These are phyloP conservation scores for Geotrichum europaeum DNA, from an alignment of 1,139 yeast genomes.

Conservation along the genomic window DNA sequence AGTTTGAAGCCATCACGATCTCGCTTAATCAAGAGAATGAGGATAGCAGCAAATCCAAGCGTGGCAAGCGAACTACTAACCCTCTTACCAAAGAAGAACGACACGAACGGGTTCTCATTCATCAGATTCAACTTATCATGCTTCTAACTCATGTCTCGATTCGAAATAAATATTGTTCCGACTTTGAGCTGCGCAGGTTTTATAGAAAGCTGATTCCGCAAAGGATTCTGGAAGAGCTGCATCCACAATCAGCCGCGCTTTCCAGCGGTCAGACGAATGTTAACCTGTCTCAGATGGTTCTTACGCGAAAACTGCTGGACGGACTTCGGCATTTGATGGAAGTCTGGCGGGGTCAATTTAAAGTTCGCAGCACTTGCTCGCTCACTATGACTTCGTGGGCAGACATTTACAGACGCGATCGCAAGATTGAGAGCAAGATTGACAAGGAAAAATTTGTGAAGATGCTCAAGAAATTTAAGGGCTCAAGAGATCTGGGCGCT, in stretches of 20 bases:
- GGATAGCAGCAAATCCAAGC: background rate
- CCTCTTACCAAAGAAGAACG: slow-evolving; percentile 52
- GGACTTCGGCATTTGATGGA: slow-evolving; percentile 61
- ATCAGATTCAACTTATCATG: slow-evolving; percentile 51
- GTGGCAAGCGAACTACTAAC: slow-evolving; percentile 23
- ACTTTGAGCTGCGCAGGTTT: slow-evolving; percentile 35
- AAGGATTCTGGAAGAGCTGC: slow-evolving; percentile 42
- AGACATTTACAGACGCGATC: slow-evolving; percentile 38
- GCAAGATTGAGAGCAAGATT: slow-evolving; percentile 24
- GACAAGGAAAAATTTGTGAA: slow-evolving; percentile 24
- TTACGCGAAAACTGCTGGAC: slow-evolving; percentile 62
- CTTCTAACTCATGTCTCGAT: slow-evolving; percentile 60
- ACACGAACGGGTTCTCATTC: slow-evolving; percentile 46
- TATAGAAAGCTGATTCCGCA: slow-evolving; percentile 43
- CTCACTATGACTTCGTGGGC: slow-evolving; percentile 54
- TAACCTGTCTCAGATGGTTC: slow-evolving; percentile 13
- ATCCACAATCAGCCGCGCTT: slow-evolving; percentile 43
- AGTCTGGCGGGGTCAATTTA: slow-evolving; percentile 56
- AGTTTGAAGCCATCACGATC: slow-evolving; percentile 15
- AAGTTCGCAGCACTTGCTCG: slow-evolving; percentile 43
- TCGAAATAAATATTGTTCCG: slow-evolving; percentile 72
- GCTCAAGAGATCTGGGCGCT: slow-evolving; percentile 74
- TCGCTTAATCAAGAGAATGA: slow-evolving; percentile 13
- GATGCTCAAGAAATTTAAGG: slow-evolving; percentile 34
- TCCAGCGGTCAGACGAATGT: slow-evolving; percentile 36